phyloP scores from a whole-genome alignment of 148 eudicot genomes.

The Nepenthes mirabilis region DNA sequence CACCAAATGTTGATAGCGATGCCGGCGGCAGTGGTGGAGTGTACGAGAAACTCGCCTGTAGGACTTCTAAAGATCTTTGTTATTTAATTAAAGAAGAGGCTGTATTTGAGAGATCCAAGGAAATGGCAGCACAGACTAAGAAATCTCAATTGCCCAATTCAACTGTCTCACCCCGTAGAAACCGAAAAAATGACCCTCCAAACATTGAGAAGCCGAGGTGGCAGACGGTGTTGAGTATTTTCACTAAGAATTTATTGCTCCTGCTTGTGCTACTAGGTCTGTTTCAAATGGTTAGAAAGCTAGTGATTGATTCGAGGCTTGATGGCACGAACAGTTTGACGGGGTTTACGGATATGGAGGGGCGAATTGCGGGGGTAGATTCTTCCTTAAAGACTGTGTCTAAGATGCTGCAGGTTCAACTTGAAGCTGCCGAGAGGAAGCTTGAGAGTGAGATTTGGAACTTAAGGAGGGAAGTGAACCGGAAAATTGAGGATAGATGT shows the following conservation, averaged over 20 bases:
- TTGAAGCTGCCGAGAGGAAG: slow-evolving; percentile 52
- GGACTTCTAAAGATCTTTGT: slow-evolving; percentile 30
- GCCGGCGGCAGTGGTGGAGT: slow-evolving; percentile 14
- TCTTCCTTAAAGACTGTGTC: slow-evolving; percentile 35
- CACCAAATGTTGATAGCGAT: slow-evolving; percentile 6
- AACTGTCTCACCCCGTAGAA: slow-evolving; percentile 14
- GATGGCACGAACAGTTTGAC: slow-evolving; percentile 6
- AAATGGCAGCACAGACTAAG: slow-evolving; percentile 10
- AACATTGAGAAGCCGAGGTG: slow-evolving; percentile 37
- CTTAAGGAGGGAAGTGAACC: slow-evolving; percentile 33
- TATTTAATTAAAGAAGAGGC: slow-evolving; percentile 34
- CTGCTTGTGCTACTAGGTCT: slow-evolving; percentile 36
- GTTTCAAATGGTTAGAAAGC: slow-evolving; percentile 45
- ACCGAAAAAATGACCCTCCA: slow-evolving; percentile 14
- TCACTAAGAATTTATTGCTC: slow-evolving; percentile 49
- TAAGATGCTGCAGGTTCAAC: slow-evolving; percentile 63
- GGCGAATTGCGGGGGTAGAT: slow-evolving; percentile 52
- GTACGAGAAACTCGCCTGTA: slow-evolving; percentile 10
- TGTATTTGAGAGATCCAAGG: slow-evolving; percentile 31
- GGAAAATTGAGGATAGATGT: slow-evolving; percentile 31
- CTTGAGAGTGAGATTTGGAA: slow-evolving; percentile 30
- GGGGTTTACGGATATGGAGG: slow-evolving; percentile 44
- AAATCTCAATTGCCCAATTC: slow-evolving; percentile 16
- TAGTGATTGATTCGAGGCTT: slow-evolving; percentile 17
- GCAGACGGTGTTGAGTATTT: slow-evolving; percentile 46